Evolutionary conservation across 2,329 filamentous ascomycete genomes (phyloP).

Genomic region (Diplodia mutila): DNA sequence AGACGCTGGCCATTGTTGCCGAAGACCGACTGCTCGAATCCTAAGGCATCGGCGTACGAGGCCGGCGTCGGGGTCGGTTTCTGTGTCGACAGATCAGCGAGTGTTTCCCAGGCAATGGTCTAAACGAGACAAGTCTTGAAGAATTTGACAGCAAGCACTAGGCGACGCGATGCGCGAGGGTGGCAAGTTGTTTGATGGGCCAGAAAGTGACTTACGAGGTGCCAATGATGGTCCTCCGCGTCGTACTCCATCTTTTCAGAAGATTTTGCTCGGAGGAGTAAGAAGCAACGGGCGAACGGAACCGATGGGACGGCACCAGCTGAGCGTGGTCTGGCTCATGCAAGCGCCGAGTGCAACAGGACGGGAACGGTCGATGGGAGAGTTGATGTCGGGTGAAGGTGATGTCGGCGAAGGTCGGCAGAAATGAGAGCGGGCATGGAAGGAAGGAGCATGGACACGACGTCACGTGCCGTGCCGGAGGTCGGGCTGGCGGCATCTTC

Average conservation of each 20-base stretch:
- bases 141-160: background rate
- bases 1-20: background rate
- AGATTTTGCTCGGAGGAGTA: background rate
- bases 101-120: background rate
- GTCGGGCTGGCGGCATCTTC: background rate
- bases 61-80: slow-evolving; percentile 8
- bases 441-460: background rate
- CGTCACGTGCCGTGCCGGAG: background rate
- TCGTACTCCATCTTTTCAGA: background rate
- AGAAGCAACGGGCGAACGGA: background rate
- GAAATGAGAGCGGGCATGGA: background rate
- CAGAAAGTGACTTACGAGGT: background rate
- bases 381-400: background rate
- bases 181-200: background rate
- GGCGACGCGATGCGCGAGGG: background rate
- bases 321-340: background rate
- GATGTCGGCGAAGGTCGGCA: background rate
- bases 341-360: background rate
- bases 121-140: background rate
- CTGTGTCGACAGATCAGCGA: background rate
- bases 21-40: slow-evolving; percentile 16
- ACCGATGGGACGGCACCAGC: background rate
- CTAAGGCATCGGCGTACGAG: background rate
- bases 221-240: background rate
- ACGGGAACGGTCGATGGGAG: background rate